phyloP scores from a whole-genome alignment of 78 protist genomes.

The Chrysochromulina parva region DNA sequence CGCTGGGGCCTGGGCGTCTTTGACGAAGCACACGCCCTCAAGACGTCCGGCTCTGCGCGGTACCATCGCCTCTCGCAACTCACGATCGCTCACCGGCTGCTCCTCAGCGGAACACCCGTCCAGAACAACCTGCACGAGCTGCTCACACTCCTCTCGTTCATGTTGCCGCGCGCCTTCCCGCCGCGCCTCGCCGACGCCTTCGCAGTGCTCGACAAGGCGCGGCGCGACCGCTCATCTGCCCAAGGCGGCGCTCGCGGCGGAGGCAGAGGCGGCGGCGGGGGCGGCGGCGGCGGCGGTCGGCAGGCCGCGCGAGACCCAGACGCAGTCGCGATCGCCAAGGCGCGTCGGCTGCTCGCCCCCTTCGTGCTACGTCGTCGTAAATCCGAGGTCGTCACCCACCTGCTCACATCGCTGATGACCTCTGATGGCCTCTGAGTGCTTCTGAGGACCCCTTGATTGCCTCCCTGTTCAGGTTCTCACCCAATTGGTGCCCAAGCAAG shows the following conservation, averaged over 20 bases:
- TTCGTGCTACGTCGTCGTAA: slow-evolving; percentile 60
- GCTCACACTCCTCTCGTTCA: background rate
- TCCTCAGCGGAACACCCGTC: slow-evolving; percentile 96
- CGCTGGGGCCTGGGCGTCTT: slow-evolving; percentile 87
- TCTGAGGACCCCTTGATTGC: background rate
- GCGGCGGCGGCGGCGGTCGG: background rate
- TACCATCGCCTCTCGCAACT: slow-evolving; percentile 79
- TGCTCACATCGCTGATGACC: slow-evolving; percentile 36
- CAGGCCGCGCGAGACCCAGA: background rate
- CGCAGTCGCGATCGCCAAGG: background rate
- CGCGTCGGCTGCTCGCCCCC: slow-evolving; percentile 16
- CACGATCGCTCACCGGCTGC: slow-evolving; percentile 83
- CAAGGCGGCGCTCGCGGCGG: background rate
- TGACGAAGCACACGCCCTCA: slow-evolving; percentile 98
- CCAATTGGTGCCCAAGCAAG: background rate
- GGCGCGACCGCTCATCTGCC: no score
- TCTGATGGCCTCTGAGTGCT: background rate
- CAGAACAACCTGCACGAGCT: slow-evolving; percentile 64
- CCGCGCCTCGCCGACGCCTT: background rate
- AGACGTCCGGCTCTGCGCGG: slow-evolving; percentile 62
- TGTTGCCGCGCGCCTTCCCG: background rate
- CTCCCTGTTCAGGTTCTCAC: background rate
- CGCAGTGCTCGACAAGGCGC: background rate
- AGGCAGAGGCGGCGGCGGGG: background rate
- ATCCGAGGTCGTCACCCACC: slow-evolving; percentile 42